Percentiles rank a stretch among this genome's conserved stretches.
These are phyloP conservation scores for Scutellaria minor DNA, from an alignment of 257 asterid genomes.

Conservation along the genomic window DNA sequence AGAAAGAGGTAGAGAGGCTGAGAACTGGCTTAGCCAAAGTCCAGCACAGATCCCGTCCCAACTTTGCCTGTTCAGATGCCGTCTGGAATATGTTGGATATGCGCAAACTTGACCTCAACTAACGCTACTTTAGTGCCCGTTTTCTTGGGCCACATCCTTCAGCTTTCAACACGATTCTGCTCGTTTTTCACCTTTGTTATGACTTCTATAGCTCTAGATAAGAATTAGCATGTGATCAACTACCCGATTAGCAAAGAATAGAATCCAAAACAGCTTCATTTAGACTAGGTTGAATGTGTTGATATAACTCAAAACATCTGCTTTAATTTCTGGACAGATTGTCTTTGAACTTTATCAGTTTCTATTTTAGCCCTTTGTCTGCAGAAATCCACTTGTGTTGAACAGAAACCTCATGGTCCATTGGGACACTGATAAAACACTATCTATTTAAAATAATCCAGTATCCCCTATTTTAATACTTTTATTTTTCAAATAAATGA, in stretches of 20 bases:
- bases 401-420: background rate
- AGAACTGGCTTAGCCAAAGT: conserved; percentile 44
- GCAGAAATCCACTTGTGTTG: background rate
- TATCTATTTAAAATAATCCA: too few relatives aligned
- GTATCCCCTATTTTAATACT: too few relatives aligned
- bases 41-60: conserved; percentile 39
- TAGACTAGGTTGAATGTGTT: conserved; percentile 25
- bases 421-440: background rate
- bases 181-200: background rate
- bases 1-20: conserved; percentile 59
- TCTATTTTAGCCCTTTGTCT: background rate
- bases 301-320: conserved; percentile 8
- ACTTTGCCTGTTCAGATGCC: conserved; percentile 40
- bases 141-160: background rate
- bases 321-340: background rate
- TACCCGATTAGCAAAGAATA: conserved; percentile 29
- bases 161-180: conserved; percentile 16
- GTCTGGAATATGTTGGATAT: conserved; percentile 59
- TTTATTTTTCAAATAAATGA: too few relatives aligned
- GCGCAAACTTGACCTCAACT: conserved; percentile 62
- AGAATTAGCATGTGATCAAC: conserved; percentile 16
- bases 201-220: conserved; percentile 24
- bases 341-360: background rate
- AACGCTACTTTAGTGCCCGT: background rate
- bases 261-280: background rate